These are phyloP conservation scores for Graphium sp. DNA, from an alignment of 2,329 filamentous ascomycete genomes.

Conservation along the genomic window DNA sequence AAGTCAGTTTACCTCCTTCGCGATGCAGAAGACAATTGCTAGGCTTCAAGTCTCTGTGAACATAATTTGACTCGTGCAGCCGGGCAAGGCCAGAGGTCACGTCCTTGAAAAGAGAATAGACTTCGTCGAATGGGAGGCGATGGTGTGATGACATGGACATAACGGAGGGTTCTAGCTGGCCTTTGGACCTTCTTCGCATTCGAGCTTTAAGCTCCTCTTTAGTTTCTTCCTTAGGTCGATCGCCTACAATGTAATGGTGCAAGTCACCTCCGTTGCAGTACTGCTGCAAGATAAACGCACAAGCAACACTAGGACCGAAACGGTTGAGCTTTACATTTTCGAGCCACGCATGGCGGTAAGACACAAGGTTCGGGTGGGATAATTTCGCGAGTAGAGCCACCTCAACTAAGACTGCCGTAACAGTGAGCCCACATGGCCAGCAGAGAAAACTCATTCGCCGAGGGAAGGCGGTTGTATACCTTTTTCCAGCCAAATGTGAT, in stretches of 20 bases:
- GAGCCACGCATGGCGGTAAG: slow-evolving; percentile 93
- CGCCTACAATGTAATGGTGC: slow-evolving; percentile 68
- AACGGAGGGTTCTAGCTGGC: slow-evolving; percentile 49
- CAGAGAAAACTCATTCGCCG: background rate
- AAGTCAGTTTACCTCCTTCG: slow-evolving; percentile 53
- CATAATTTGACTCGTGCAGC: slow-evolving; percentile 79
- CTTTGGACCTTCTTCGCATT: slow-evolving; percentile 66
- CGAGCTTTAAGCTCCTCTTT: slow-evolving; percentile 82
- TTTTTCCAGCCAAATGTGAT: slow-evolving; percentile 91
- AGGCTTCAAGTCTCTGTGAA: slow-evolving; percentile 90
- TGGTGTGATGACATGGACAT: slow-evolving; percentile 21
- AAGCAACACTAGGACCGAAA: slow-evolving; percentile 84
- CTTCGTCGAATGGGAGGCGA: slow-evolving; percentile 62
- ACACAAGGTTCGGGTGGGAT: slow-evolving; percentile 87
- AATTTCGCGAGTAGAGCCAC: slow-evolving; percentile 85
- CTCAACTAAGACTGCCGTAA: slow-evolving; percentile 53
- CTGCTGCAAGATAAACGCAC: slow-evolving; percentile 92
- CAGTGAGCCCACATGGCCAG: background rate
- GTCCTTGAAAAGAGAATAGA: slow-evolving; percentile 92
- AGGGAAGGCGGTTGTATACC: slow-evolving; percentile 12
- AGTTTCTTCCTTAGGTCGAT: slow-evolving; percentile 43
- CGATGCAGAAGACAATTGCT: slow-evolving; percentile 85
- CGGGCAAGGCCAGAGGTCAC: slow-evolving; percentile 86
- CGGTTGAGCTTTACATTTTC: slow-evolving; percentile 72
- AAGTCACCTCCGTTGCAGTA: slow-evolving; percentile 93